A percentile compares a stretch with the other conserved stretches of the same genome.
phyloP scores from a whole-genome alignment of 345 rosid species.

The Syzygium aromaticum region DNA sequence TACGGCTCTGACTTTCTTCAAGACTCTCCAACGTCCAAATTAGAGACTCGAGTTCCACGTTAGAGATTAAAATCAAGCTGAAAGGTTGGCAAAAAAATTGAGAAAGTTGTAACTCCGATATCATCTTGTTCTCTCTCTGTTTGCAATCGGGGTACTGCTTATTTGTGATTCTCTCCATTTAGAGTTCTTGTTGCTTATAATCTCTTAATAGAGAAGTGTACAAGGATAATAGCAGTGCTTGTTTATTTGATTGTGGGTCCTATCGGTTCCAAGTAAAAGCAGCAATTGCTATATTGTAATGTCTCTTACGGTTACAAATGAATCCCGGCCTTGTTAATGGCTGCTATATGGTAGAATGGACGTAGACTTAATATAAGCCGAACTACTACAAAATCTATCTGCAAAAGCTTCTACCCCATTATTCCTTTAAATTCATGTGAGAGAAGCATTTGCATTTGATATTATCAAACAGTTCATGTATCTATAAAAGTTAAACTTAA shows the following conservation, averaged over 20 bases:
- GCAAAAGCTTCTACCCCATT: not conserved
- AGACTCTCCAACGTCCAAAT: not conserved
- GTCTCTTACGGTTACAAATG: not conserved
- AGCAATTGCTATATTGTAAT: not conserved
- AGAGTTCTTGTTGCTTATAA: not conserved
- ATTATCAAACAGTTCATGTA: not conserved
- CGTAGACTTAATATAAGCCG: not conserved
- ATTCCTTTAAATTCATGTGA: not conserved
- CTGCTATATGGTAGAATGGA: not conserved
- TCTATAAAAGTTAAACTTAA: not conserved
- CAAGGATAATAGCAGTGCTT: not conserved
- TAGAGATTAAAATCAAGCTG: not conserved
- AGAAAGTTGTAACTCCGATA: not conserved
- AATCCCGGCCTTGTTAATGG: too few relatives aligned
- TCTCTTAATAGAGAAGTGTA: not conserved
- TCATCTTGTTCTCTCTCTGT: not conserved
- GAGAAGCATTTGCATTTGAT: not conserved
- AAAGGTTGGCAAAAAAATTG: not conserved
- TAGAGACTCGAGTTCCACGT: not conserved
- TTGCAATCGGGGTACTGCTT: not conserved
- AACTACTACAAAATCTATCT: not conserved
- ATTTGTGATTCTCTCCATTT: not conserved
- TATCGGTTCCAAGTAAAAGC: not conserved
- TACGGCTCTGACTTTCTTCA: not conserved
- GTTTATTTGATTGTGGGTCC: not conserved